phyloP scores from a whole-genome alignment of 208 protist species.

The Leishmania martiniquensis region DNA sequence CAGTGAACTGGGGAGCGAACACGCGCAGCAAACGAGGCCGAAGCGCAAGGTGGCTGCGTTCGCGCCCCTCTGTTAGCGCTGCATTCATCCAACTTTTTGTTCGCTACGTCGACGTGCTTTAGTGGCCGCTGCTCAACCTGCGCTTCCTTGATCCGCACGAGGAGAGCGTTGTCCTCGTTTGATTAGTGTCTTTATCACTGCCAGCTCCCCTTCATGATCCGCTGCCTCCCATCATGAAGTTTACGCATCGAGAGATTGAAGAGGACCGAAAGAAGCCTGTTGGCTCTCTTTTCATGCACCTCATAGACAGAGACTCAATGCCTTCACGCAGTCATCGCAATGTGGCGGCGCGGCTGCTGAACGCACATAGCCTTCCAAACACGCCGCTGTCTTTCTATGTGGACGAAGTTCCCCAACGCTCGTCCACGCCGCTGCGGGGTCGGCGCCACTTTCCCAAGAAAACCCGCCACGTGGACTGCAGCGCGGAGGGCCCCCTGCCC shows the following conservation, averaged over 20 bases:
- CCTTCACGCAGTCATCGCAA: conserved; percentile 34
- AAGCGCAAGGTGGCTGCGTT: neutral
- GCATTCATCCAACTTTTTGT: neutral
- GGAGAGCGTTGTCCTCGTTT: neutral
- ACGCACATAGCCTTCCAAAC: conserved; percentile 61
- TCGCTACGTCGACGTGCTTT: neutral
- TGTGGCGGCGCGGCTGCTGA: conserved; percentile 20
- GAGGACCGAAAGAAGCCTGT: conserved; percentile 54
- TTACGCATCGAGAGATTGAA: conserved; percentile 56
- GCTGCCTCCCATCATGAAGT: conserved; percentile 25
- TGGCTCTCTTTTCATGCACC: conserved; percentile 68
- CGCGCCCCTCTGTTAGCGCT: neutral
- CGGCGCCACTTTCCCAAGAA: conserved; percentile 38
- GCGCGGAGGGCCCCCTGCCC: conserved; percentile 5
- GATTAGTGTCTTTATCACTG: too few species aligned
- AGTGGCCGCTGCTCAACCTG: neutral
- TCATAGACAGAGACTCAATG: conserved; percentile 58
- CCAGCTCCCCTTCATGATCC: neutral
- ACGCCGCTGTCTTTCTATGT: conserved; percentile 60
- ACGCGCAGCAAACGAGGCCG: neutral
- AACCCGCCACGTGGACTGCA: conserved; percentile 18
- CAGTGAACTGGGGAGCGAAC: neutral
- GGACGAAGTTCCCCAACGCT: conserved; percentile 18
- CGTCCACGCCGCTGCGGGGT: conserved; percentile 25
- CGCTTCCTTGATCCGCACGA: neutral